These are phyloP conservation scores for Microcera coccophila DNA, from an alignment of 2,329 filamentous ascomycete species.

Conservation along the genomic window DNA sequence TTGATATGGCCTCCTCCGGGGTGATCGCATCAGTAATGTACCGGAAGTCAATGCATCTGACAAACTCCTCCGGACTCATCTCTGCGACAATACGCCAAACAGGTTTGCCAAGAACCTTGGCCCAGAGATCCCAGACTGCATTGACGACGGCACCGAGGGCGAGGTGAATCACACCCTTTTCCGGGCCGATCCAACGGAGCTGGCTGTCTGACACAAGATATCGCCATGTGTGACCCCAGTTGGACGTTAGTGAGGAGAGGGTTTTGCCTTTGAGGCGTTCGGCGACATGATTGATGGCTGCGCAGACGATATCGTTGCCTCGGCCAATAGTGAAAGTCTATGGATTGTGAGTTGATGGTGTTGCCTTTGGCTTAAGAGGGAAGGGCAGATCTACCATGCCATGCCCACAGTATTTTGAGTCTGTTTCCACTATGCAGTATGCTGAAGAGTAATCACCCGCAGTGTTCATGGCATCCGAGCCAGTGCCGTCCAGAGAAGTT, in stretches of 20 bases:
- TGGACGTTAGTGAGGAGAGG: slow-evolving; percentile 68
- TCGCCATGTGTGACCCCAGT: slow-evolving; percentile 88
- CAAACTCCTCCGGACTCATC: slow-evolving; percentile 84
- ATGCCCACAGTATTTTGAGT: slow-evolving; percentile 67
- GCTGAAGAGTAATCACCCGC: slow-evolving; percentile 89
- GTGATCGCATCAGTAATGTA: slow-evolving; percentile 95
- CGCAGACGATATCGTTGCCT: slow-evolving; percentile 88
- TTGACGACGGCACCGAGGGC: slow-evolving; percentile 87
- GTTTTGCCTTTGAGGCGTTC: slow-evolving; percentile 72
- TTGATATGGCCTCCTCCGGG: slow-evolving; percentile 70
- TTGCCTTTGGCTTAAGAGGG: background rate
- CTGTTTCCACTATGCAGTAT: slow-evolving; percentile 88
- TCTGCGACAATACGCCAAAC: slow-evolving; percentile 88
- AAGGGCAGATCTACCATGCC: slow-evolving; percentile 60
- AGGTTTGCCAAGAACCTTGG: slow-evolving; percentile 78
- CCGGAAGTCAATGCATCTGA: slow-evolving; percentile 85
- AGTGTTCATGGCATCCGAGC: slow-evolving; percentile 94
- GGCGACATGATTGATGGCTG: slow-evolving; percentile 74
- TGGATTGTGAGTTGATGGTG: slow-evolving; percentile 7
- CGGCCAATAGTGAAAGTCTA: slow-evolving; percentile 79
- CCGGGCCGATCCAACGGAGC: slow-evolving; percentile 88
- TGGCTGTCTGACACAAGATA: slow-evolving; percentile 89
- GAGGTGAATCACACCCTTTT: slow-evolving; percentile 92
- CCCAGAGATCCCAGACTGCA: slow-evolving; percentile 94
- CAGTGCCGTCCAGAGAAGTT: slow-evolving; percentile 95